These are phyloP conservation scores for Chytriomyces confervae DNA, from an alignment of 192 early-diverging fungal species.

Conservation along the genomic window DNA sequence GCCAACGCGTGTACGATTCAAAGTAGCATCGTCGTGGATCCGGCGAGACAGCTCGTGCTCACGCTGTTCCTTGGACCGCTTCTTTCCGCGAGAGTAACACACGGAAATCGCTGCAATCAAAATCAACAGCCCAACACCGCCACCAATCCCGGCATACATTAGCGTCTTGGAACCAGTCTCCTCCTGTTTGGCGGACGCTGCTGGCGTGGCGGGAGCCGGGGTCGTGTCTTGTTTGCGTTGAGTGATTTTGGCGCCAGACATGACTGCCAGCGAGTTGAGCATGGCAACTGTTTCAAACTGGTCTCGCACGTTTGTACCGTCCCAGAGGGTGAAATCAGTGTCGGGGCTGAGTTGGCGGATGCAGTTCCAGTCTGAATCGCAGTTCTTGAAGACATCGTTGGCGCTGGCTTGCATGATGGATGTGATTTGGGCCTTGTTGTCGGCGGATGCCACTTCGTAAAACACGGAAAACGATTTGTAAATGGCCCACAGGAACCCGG, in stretches of 20 bases:
- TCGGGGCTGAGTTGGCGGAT: neutral
- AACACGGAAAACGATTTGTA: slow-evolving; percentile 18
- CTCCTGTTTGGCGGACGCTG: neutral
- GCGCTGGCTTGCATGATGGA: neutral
- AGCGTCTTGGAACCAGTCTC: neutral
- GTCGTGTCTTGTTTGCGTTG: neutral
- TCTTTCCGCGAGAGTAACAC: no score
- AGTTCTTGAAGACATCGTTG: neutral
- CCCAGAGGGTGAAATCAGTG: slow-evolving; percentile 2
- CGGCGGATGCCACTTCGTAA: neutral
- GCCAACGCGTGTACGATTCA: no score
- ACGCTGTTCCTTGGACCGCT: no score
- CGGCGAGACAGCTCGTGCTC: no score
- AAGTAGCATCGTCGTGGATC: no score
- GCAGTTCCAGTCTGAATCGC: neutral
- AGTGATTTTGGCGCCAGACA: slow-evolving; percentile 4
- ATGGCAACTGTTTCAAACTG: slow-evolving; percentile 26
- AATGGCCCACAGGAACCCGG: neutral
- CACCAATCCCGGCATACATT: slow-evolving; percentile 16
- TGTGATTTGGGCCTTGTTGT: neutral
- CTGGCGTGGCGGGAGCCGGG: neutral
- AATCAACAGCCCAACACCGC: neutral
- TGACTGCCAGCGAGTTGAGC: slow-evolving; percentile 24
- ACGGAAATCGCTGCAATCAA: neutral
- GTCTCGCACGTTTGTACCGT: slow-evolving; percentile 31